These are phyloP conservation scores for Penicillium sp. DNA, from an alignment of 2,329 filamentous ascomycete genomes.

Conservation along the genomic window DNA sequence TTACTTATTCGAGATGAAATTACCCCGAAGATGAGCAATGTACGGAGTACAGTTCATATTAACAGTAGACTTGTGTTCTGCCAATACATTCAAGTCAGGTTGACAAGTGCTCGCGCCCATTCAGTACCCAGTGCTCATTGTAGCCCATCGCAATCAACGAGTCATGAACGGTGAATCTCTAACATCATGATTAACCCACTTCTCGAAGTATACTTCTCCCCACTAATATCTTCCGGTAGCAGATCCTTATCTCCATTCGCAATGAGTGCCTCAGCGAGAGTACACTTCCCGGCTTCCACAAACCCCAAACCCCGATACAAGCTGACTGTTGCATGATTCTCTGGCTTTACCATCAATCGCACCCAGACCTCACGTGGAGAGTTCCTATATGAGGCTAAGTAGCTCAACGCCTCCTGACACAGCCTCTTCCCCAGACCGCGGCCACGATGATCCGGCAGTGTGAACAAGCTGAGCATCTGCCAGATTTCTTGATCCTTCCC, in stretches of 20 bases:
- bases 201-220: conserved; percentile 14
- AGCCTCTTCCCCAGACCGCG: conserved; percentile 36
- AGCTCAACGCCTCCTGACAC: conserved; percentile 35
- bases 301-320: conserved; percentile 40
- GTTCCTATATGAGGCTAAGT: conserved; percentile 22
- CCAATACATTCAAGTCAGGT: neutral
- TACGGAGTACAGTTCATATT: neutral
- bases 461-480: conserved; percentile 42
- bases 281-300: conserved; percentile 35
- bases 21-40: neutral
- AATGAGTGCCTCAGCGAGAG: conserved; percentile 39
- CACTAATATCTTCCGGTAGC: conserved; percentile 31
- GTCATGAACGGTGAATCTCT: neutral
- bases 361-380: conserved; percentile 26
- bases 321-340: conserved; percentile 34
- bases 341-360: conserved; percentile 39
- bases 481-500: conserved; percentile 35
- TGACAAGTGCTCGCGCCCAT: neutral
- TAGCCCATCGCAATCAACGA: neutral
- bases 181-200: conserved; percentile 25
- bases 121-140: neutral
- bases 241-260: conserved; percentile 39
- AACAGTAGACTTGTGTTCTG: neutral
- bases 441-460: conserved; percentile 40
- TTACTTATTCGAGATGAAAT: neutral